These are phyloP conservation scores for Bonia amplexicaulis DNA, from an alignment of 176 grass and related monocot species.

Conservation along the genomic window DNA sequence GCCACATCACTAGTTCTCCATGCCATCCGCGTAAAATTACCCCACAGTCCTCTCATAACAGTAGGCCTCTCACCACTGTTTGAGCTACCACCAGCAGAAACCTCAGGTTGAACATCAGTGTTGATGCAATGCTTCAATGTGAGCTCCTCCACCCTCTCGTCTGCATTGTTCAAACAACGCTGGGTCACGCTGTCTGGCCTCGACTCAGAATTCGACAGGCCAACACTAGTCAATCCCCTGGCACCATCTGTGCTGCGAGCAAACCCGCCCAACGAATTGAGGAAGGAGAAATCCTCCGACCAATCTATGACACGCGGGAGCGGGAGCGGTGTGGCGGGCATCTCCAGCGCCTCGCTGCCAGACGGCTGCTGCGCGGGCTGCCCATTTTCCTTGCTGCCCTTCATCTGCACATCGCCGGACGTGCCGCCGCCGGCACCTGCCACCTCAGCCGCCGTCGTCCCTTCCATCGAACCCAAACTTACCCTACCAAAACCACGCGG, in stretches of 20 bases:
- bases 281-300: slow-evolving; percentile 71
- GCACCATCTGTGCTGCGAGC: slow-evolving; percentile 22
- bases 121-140: slow-evolving; percentile 66
- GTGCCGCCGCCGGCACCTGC: slow-evolving; percentile 32
- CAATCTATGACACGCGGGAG: slow-evolving; percentile 50
- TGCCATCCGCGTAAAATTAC: slow-evolving; percentile 68
- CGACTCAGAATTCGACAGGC: slow-evolving; percentile 27
- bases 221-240: background rate
- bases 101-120: slow-evolving; percentile 13
- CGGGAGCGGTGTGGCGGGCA: slow-evolving; percentile 25
- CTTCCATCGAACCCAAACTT: slow-evolving; percentile 52
- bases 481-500: background rate
- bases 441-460: slow-evolving; percentile 39
- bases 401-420: slow-evolving; percentile 40
- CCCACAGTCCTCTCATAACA: slow-evolving; percentile 64
- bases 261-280: slow-evolving; percentile 34
- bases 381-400: slow-evolving; percentile 53
- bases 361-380: slow-evolving; percentile 26
- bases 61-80: slow-evolving; percentile 44
- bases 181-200: slow-evolving; percentile 36
- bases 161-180: slow-evolving; percentile 17
- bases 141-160: slow-evolving; percentile 85
- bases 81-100: slow-evolving; percentile 54
- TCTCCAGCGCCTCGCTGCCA: slow-evolving; percentile 33
- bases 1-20: slow-evolving; percentile 30